phyloP scores from a whole-genome alignment of 2,329 filamentous ascomycete species.

The Pseudogymnoascus sp. region DNA sequence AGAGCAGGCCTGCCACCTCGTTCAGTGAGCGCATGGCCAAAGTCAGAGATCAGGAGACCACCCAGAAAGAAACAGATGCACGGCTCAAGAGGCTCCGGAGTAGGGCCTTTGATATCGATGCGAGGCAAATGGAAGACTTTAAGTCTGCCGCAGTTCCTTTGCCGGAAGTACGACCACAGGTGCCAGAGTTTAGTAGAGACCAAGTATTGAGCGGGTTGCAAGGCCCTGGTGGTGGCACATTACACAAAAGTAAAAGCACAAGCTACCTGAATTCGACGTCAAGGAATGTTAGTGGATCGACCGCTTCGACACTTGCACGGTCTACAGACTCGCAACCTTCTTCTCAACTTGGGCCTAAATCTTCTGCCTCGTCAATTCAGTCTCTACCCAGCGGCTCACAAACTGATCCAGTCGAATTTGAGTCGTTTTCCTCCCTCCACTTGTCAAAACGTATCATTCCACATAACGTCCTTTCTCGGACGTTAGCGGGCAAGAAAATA shows the following conservation, averaged over 20 bases:
- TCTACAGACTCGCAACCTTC: slow-evolving; percentile 13
- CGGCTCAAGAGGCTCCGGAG: slow-evolving; percentile 48
- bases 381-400: slow-evolving; percentile 24
- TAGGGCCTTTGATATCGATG: slow-evolving; percentile 50
- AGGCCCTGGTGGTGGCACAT: slow-evolving; percentile 24
- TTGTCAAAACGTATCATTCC: slow-evolving; percentile 77
- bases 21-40: slow-evolving; percentile 85
- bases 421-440: slow-evolving; percentile 80
- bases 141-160: slow-evolving; percentile 52
- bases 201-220: slow-evolving; percentile 43
- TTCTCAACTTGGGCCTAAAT: slow-evolving; percentile 11
- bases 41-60: slow-evolving; percentile 51
- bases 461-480: slow-evolving; percentile 71
- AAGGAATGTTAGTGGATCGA: slow-evolving; percentile 14
- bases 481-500: slow-evolving; percentile 69
- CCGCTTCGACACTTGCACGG: not conserved
- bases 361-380: slow-evolving; percentile 10
- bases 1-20: slow-evolving; percentile 39
- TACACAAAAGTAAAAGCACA: slow-evolving; percentile 38
- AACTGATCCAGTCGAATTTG: slow-evolving; percentile 60
- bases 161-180: slow-evolving; percentile 40
- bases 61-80: slow-evolving; percentile 44
- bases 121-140: slow-evolving; percentile 53
- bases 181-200: slow-evolving; percentile 55
- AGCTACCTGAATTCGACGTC: slow-evolving; percentile 21